Conservation (phyloP, 805 yeast genomes). For the Middelhovenomyces tepae region DNA sequence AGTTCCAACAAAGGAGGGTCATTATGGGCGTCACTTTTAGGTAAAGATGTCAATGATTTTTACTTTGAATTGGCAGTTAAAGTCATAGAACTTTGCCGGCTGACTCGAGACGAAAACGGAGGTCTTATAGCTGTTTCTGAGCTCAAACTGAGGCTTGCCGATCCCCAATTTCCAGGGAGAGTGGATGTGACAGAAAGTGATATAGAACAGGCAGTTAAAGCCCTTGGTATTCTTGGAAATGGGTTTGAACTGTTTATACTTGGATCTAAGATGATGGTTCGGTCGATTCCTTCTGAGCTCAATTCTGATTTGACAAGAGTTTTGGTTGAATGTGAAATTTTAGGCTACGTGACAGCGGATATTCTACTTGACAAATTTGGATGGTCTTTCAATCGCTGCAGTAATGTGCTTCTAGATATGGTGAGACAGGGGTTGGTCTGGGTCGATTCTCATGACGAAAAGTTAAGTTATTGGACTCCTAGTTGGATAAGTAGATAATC, state of each 20-base stretch:
- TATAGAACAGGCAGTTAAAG: constrained; percentile 44
- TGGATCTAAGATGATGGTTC: constrained; percentile 46
- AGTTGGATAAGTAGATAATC: constrained; percentile 16
- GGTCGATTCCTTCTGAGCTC: constrained; percentile 55
- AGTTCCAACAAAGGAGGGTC: constrained; percentile 23
- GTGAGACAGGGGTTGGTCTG: constrained; percentile 75
- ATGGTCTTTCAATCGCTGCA: constrained; percentile 62
- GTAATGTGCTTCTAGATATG: constrained; percentile 65
- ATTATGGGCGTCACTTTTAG: constrained; percentile 28
- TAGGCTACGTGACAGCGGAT: constrained; percentile 63
- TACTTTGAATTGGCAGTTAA: constrained; percentile 62
- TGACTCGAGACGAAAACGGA: constrained; percentile 66
- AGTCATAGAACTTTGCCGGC: constrained; percentile 66
- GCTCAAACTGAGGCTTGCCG: constrained; percentile 31
- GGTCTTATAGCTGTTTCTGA: constrained; percentile 65
- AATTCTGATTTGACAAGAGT: constrained; percentile 62
- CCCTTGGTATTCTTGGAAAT: constrained; percentile 52
- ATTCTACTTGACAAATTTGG: constrained; percentile 62
- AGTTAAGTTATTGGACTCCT: constrained; percentile 31
- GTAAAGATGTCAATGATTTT: constrained; percentile 40
- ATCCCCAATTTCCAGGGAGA: constrained; percentile 24
- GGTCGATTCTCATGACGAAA: constrained; percentile 49
- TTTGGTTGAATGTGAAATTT: constrained; percentile 63
- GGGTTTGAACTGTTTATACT: constrained; percentile 60
- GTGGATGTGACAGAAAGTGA: constrained; percentile 39